A percentile compares a stretch with the other conserved stretches of the same genome.
These are phyloP conservation scores for Alternaria sp. DNA, from an alignment of 2,329 filamentous ascomycete genomes.

Conservation along the genomic window DNA sequence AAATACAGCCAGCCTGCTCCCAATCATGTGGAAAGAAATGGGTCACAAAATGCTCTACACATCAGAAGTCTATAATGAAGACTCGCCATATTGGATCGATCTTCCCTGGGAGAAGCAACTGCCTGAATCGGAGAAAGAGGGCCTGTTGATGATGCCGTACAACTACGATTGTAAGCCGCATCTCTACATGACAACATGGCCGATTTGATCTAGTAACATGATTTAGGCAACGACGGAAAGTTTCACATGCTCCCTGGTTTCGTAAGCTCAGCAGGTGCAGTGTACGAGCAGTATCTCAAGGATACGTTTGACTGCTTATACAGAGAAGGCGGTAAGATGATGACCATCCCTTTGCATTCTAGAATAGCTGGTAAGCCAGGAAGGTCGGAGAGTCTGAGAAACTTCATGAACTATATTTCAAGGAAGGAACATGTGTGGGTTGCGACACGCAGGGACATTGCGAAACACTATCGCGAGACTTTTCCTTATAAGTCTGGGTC, in stretches of 20 bases:
- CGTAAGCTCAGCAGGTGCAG: conserved; percentile 46
- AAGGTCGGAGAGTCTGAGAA: conserved; percentile 57
- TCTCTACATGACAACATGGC: conserved; percentile 19
- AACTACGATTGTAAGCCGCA: conserved; percentile 58
- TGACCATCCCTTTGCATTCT: conserved; percentile 63
- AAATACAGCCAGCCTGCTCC: conserved; percentile 58
- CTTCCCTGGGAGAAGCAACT: conserved; percentile 56
- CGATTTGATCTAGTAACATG: conserved; percentile 38
- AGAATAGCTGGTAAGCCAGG: conserved; percentile 61
- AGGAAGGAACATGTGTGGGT: conserved; percentile 63
- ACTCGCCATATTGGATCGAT: conserved; percentile 63
- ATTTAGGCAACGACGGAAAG: conserved; percentile 50
- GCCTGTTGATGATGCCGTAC: conserved; percentile 62
- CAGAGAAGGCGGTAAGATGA: conserved; percentile 60
- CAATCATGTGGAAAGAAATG: conserved; percentile 60
- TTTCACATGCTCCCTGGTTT: conserved; percentile 49
- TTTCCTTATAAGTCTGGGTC: conserved; percentile 51
- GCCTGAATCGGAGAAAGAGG: conserved; percentile 54
- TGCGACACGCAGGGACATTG: conserved; percentile 60
- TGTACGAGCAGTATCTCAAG: conserved; percentile 56
- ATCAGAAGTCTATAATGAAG: conserved; percentile 61
- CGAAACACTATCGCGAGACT: conserved; percentile 55
- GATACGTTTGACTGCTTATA: conserved; percentile 62
- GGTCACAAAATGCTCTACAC: conserved; percentile 58
- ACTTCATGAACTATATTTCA: conserved; percentile 61